These are phyloP conservation scores for Aspergillus conjunctus DNA, from an alignment of 495 filamentous ascomycete genomes.

Conservation along the genomic window DNA sequence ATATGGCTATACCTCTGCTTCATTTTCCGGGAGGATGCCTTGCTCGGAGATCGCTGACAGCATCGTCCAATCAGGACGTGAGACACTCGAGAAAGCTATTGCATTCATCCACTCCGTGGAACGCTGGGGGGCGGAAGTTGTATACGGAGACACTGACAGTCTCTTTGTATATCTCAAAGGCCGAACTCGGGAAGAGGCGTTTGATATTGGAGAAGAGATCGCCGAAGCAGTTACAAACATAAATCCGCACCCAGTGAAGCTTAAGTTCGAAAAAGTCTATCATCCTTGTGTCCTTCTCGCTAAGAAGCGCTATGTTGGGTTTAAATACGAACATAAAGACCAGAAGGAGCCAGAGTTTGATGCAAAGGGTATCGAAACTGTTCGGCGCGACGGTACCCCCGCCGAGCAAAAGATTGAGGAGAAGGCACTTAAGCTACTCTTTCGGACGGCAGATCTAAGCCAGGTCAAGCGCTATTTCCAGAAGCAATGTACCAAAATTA, in stretches of 20 bases:
- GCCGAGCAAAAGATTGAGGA: slow-evolving; percentile 98
- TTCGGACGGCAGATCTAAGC: slow-evolving; percentile 85
- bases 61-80: slow-evolving; percentile 93
- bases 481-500: slow-evolving; percentile 87
- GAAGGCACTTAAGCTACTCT: slow-evolving; percentile 85
- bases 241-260: slow-evolving; percentile 90
- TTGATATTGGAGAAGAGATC: slow-evolving; percentile 90
- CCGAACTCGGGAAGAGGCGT: slow-evolving; percentile 82
- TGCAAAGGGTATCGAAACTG: slow-evolving; percentile 97
- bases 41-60: slow-evolving; percentile 98
- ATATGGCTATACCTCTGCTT: slow-evolving; percentile 95
- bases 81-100: slow-evolving; percentile 93
- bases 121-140: slow-evolving; percentile 91
- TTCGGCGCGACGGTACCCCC: slow-evolving; percentile 89
- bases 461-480: slow-evolving; percentile 93
- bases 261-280: slow-evolving; percentile 99
- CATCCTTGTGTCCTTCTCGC: slow-evolving; percentile 90
- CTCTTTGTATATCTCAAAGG: slow-evolving; percentile 92
- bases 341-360: slow-evolving; percentile 91
- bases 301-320: slow-evolving; percentile 97
- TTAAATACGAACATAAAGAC: slow-evolving; percentile 83
- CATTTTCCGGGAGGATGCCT: slow-evolving; percentile 95
- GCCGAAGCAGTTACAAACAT: slow-evolving; percentile 83
- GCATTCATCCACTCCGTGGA: slow-evolving; percentile 85
- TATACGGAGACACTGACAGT: slow-evolving; percentile 97